A percentile compares a stretch with the other conserved stretches of the same genome.
Evolutionary conservation across 331 rosid species (phyloP).

Genomic region (Rosa hybrid): DNA sequence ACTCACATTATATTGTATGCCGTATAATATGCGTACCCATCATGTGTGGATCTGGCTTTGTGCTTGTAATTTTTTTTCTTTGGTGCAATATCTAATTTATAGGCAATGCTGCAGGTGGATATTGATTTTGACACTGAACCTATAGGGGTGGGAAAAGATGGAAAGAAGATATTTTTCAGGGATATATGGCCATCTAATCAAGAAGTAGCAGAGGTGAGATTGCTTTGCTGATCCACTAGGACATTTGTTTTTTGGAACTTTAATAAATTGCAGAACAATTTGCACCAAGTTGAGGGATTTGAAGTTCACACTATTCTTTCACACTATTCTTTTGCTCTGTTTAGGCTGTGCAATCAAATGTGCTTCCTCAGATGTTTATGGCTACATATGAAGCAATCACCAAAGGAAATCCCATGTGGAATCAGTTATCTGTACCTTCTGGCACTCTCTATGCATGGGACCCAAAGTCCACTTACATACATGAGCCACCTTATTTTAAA

Average conservation of each 20-base stretch:
- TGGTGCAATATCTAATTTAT: slow-evolving; percentile 30
- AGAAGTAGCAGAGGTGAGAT: slow-evolving; percentile 69
- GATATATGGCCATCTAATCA: slow-evolving; percentile 86
- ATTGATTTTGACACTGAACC: slow-evolving; percentile 76
- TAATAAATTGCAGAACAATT: background rate
- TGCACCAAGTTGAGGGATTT: background rate
- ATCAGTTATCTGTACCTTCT: slow-evolving; percentile 73
- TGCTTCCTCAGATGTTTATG: slow-evolving; percentile 84
- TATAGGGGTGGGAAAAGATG: slow-evolving; percentile 71
- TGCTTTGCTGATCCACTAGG: slow-evolving; percentile 18
- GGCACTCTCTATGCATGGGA: slow-evolving; percentile 86
- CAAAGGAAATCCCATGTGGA: slow-evolving; percentile 92
- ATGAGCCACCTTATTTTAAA: slow-evolving; percentile 85
- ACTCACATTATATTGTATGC: background rate
- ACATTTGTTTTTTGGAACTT: background rate
- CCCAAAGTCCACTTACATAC: slow-evolving; percentile 78
- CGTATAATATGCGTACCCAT: background rate
- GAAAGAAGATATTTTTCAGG: slow-evolving; percentile 61
- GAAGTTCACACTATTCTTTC: background rate
- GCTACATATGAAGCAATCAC: slow-evolving; percentile 89
- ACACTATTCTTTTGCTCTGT: slow-evolving; percentile 21
- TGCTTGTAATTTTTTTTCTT: background rate
- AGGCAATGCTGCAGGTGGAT: slow-evolving; percentile 57
- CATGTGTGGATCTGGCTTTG: background rate
- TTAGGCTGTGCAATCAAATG: slow-evolving; percentile 91